phyloP scores from a whole-genome alignment of 2,329 filamentous ascomycete species.

The Pseudogymnoascus sp. region DNA sequence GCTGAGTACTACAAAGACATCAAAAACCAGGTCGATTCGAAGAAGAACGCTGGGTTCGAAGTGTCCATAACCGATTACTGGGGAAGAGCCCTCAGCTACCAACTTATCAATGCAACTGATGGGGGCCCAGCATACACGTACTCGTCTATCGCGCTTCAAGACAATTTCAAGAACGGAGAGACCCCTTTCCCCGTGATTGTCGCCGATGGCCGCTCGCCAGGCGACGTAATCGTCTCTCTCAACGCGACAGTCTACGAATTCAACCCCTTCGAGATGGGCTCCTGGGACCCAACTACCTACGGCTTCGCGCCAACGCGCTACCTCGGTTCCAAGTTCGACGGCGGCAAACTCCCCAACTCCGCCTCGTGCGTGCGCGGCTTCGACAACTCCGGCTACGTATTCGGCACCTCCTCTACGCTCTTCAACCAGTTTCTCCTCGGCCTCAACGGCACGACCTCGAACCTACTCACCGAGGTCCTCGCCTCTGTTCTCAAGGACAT shows the following conservation, averaged over 20 bases:
- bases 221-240: conserved; percentile 51
- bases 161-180: conserved; percentile 54
- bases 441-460: conserved; percentile 45
- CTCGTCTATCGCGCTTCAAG: conserved; percentile 63
- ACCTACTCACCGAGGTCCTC: conserved; percentile 44
- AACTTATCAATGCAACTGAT: conserved; percentile 67
- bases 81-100: conserved; percentile 78
- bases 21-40: conserved; percentile 48
- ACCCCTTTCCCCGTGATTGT: conserved; percentile 69
- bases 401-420: conserved; percentile 77
- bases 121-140: conserved; percentile 74
- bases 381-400: conserved; percentile 74
- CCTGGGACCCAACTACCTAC: conserved; percentile 63
- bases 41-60: conserved; percentile 56
- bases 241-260: conserved; percentile 74
- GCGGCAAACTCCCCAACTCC: conserved; percentile 47
- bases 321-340: conserved; percentile 64
- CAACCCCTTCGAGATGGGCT: conserved; percentile 72
- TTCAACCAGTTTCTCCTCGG: conserved; percentile 73
- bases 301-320: conserved; percentile 66
- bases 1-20: conserved; percentile 58
- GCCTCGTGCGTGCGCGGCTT: conserved; percentile 67
- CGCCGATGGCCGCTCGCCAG: conserved; percentile 58
- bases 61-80: conserved; percentile 81
- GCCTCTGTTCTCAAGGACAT: conserved; percentile 45